Percentiles rank a stretch among this genome's conserved stretches.
phyloP scores from a whole-genome alignment of 257 asterid species.

The Solanum medicagineum region DNA sequence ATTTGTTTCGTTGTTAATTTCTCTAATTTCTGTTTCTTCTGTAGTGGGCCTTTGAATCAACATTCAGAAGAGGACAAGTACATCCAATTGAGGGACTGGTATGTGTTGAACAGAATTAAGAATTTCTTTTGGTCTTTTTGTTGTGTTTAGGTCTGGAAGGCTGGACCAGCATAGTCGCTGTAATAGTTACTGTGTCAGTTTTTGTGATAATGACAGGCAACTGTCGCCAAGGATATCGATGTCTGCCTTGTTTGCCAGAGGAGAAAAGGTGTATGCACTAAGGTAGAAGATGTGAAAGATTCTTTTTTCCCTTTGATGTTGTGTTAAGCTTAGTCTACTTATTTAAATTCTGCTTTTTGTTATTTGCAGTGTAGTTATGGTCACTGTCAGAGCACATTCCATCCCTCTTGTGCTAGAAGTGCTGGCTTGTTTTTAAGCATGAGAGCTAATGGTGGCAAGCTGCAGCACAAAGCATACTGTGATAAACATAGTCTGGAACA shows the following conservation, averaged over 20 bases:
- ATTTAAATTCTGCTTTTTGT: constrained; percentile 4
- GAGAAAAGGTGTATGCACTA: constrained; percentile 85
- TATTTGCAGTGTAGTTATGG: constrained; percentile 84
- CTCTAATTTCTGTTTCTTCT: constrained; percentile 19
- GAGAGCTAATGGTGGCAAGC: constrained; percentile 67
- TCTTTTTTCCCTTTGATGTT: neutral
- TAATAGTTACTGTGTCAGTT: neutral
- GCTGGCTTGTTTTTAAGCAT: constrained; percentile 79
- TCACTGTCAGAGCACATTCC: constrained; percentile 85
- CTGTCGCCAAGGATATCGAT: constrained; percentile 51
- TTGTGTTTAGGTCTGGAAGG: neutral
- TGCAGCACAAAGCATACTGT: constrained; percentile 95
- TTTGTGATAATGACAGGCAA: constrained; percentile 39
- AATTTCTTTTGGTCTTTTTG: neutral
- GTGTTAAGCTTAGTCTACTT: neutral
- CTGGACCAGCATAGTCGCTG: neutral
- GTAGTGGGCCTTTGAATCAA: constrained; percentile 84
- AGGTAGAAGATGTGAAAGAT: constrained; percentile 33
- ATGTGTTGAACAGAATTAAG: constrained; percentile 9
- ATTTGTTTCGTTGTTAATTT: constrained; percentile 1
- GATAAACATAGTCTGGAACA: constrained; percentile 84
- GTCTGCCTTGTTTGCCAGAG: constrained; percentile 61
- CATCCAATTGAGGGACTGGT: constrained; percentile 68
- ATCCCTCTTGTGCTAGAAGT: constrained; percentile 95
- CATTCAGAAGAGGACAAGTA: constrained; percentile 80